phyloP scores from a whole-genome alignment of 164 flowering plant genomes.

The Brasenia schreberi region DNA sequence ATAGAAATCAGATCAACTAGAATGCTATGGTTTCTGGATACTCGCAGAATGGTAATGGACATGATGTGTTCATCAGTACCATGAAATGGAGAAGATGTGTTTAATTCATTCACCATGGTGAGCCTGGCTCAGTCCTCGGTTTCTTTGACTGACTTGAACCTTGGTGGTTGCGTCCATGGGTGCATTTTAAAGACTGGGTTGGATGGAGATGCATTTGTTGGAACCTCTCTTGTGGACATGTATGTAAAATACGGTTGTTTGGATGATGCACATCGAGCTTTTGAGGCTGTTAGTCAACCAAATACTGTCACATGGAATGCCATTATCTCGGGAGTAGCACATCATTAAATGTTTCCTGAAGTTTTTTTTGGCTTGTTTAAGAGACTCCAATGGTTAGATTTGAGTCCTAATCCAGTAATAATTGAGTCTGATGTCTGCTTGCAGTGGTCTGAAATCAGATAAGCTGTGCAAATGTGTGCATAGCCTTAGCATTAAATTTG shows the following conservation, averaged over 20 bases:
- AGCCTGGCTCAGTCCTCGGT: slow-evolving; percentile 16
- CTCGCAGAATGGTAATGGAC: too few relatives aligned
- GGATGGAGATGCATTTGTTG: slow-evolving; percentile 15
- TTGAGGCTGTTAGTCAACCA: slow-evolving; percentile 13
- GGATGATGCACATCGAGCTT: slow-evolving; percentile 12
- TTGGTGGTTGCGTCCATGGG: slow-evolving; percentile 19
- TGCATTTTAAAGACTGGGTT: slow-evolving; percentile 16
- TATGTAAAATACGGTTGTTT: slow-evolving; percentile 27
- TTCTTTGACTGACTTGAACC: slow-evolving; percentile 8
- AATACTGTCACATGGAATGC: slow-evolving; percentile 22
- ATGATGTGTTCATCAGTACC: too few relatives aligned
- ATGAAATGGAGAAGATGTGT: too few relatives aligned
- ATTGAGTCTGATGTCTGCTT: slow-evolving; percentile 16
- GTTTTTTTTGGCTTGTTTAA: slow-evolving; percentile 13
- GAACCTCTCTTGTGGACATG: slow-evolving; percentile 22
- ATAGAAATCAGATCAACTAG: too few relatives aligned
- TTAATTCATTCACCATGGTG: slow-evolving; percentile 29
- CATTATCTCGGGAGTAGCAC: slow-evolving; percentile 17
- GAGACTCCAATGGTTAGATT: slow-evolving; percentile 6
- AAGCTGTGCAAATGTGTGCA: slow-evolving; percentile 15
- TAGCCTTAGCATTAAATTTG: slow-evolving; percentile 14
- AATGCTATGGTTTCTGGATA: too few relatives aligned
- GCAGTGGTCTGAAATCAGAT: slow-evolving; percentile 9
- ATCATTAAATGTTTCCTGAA: slow-evolving; percentile 15
- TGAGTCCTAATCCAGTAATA: slow-evolving; percentile 19